These are phyloP conservation scores for Aspergillus bertholletiae DNA, from an alignment of 495 filamentous ascomycete species.

Conservation along the genomic window DNA sequence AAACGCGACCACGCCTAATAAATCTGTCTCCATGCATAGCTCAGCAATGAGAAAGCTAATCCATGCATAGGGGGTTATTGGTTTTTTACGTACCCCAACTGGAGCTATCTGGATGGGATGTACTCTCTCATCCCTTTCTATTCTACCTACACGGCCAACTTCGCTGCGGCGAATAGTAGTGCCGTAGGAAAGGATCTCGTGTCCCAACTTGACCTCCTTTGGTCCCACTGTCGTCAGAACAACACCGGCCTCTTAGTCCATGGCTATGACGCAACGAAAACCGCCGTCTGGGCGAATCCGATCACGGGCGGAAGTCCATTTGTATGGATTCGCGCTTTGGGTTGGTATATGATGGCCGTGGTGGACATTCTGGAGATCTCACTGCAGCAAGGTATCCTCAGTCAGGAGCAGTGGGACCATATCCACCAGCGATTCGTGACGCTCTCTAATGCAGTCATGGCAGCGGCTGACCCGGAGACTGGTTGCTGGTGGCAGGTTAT, in stretches of 20 bases:
- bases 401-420: slow-evolving; percentile 19
- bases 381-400: slow-evolving; percentile 28
- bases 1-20: no score
- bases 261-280: slow-evolving; percentile 54
- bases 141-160: slow-evolving; percentile 41
- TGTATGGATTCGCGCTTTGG: slow-evolving; percentile 56
- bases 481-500: slow-evolving; percentile 63
- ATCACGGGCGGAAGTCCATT: slow-evolving; percentile 51
- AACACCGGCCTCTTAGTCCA: slow-evolving; percentile 49
- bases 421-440: slow-evolving; percentile 36
- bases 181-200: slow-evolving; percentile 43
- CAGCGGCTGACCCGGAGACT: slow-evolving; percentile 38
- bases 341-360: slow-evolving; percentile 59
- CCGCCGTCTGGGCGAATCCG: slow-evolving; percentile 53
- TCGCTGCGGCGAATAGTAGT: slow-evolving; percentile 32
- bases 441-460: slow-evolving; percentile 38
- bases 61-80: slow-evolving; percentile 43
- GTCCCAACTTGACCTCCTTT: slow-evolving; percentile 50
- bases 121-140: slow-evolving; percentile 52
- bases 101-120: slow-evolving; percentile 57
- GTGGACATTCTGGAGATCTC: slow-evolving; percentile 49
- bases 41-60: background rate
- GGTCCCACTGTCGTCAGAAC: slow-evolving; percentile 45
- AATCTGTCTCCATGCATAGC: background rate
- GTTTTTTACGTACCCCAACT: slow-evolving; percentile 52